Evolutionary conservation across 129 eudicot species (phyloP).

Genomic region (Arctium lappa): DNA sequence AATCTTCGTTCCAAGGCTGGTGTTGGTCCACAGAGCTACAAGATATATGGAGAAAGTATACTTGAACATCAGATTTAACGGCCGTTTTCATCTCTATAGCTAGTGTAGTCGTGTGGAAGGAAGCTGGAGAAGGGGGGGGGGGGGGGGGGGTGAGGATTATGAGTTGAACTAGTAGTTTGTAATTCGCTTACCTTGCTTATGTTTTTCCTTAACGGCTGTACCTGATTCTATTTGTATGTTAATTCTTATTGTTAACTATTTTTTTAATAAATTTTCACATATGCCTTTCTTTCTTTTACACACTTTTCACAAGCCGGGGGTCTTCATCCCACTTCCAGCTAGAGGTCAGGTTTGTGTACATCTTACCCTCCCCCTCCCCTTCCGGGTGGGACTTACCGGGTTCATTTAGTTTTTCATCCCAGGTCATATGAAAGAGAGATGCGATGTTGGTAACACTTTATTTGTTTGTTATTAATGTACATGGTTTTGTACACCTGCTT

Average conservation of each 20-base stretch:
- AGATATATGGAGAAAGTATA: background rate
- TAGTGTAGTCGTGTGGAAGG: no score
- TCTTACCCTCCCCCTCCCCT: background rate
- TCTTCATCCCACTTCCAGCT: background rate
- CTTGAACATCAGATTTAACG: background rate
- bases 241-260: background rate
- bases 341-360: no score
- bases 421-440: background rate
- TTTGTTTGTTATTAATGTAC: background rate
- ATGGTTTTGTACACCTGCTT: background rate
- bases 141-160: no score
- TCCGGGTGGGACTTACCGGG: background rate
- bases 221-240: background rate
- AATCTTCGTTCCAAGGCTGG: background rate
- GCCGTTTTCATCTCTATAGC: background rate
- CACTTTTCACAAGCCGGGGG: background rate
- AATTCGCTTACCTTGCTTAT: background rate
- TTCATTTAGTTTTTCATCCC: no score
- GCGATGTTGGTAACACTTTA: background rate
- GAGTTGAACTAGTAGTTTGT: background rate
- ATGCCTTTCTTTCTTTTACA: background rate
- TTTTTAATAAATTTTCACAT: background rate
- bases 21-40: background rate
- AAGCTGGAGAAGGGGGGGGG: background rate
- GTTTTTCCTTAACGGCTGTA: no score